These are phyloP conservation scores for Backusella circina DNA, from an alignment of 192 early-diverging fungal genomes.

Conservation along the genomic window DNA sequence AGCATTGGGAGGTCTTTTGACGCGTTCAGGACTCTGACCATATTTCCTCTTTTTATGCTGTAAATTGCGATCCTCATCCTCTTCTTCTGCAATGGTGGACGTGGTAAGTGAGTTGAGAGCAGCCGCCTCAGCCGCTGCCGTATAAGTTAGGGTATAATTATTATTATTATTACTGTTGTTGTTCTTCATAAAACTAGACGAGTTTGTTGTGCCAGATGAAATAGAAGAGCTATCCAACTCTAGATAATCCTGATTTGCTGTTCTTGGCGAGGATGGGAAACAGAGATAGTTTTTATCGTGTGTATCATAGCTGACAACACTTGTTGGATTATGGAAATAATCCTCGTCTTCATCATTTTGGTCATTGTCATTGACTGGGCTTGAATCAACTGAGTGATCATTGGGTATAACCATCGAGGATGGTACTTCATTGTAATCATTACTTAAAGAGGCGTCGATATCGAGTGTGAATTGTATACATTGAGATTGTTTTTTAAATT, in stretches of 20 bases:
- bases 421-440: neutral
- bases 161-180: neutral
- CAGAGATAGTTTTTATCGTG: neutral
- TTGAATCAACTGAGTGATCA: neutral
- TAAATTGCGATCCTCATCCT: neutral
- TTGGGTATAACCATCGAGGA: constrained; percentile 14
- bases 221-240: neutral
- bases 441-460: neutral
- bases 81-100: neutral
- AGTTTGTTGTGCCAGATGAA: neutral
- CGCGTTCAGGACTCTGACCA: constrained; percentile 20
- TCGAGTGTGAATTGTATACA: constrained; percentile 8
- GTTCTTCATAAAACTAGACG: neutral
- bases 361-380: neutral
- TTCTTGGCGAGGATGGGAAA: neutral
- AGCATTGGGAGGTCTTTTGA: constrained; percentile 57
- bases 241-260: neutral
- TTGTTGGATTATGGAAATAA: neutral
- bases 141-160: neutral
- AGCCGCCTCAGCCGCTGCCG: neutral
- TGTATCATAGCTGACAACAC: neutral
- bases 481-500: constrained; percentile 6
- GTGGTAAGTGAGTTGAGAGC: neutral
- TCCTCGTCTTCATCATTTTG: neutral
- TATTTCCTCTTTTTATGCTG: constrained; percentile 4